A percentile compares a stretch with the other conserved stretches of the same genome.
phyloP scores from a whole-genome alignment of 2,329 filamentous ascomycete genomes.

The Pseudogymnoascus sp. region DNA sequence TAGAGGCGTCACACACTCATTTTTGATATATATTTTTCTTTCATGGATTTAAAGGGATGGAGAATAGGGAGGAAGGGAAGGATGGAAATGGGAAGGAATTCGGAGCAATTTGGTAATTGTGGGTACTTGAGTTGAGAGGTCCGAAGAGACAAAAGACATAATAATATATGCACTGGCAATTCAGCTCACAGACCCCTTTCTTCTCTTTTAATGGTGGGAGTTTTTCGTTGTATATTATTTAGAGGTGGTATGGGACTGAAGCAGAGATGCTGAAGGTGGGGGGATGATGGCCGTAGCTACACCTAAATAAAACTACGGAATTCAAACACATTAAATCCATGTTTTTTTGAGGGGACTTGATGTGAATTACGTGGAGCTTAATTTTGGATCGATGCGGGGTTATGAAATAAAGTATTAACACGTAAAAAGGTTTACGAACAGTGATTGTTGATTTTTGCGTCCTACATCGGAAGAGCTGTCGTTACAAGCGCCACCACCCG shows the following conservation, averaged over 20 bases:
- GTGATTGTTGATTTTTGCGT: not conserved
- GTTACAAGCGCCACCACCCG: not conserved
- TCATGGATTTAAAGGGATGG: not conserved
- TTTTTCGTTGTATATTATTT: not conserved
- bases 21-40: not conserved
- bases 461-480: not conserved
- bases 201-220: not conserved
- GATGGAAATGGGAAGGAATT: not conserved
- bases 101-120: slow-evolving; percentile 4
- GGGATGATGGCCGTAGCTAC: not conserved
- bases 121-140: not conserved
- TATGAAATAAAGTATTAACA: not conserved
- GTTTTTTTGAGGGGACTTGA: not conserved
- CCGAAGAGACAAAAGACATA: not conserved
- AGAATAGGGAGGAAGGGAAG: not conserved
- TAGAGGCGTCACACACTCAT: slow-evolving; percentile 3
- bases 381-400: not conserved
- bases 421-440: not conserved
- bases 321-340: not conserved
- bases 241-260: not conserved
- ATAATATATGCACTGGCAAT: slow-evolving; percentile 4
- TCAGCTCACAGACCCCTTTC: not conserved
- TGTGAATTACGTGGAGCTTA: not conserved
- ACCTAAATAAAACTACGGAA: not conserved
- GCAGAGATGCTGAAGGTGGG: not conserved